Evolutionary conservation across 1,284 basidiomycete species (phyloP).

Genomic region (Tilletia setariae): DNA sequence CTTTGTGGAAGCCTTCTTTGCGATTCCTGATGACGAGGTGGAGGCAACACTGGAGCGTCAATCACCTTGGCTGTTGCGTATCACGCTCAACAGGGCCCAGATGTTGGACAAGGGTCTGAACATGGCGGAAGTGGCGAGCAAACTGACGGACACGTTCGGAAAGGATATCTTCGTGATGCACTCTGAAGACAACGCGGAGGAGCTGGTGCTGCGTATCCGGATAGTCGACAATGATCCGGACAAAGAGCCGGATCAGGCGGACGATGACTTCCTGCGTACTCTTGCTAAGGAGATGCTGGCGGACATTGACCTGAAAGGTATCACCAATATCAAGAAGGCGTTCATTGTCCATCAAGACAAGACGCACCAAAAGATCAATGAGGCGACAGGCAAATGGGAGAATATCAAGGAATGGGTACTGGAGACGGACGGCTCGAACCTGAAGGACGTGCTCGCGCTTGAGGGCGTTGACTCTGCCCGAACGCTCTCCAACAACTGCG

Average conservation of each 20-base stretch:
- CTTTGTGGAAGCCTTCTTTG: conserved; percentile 98
- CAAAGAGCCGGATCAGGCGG: conserved; percentile 81
- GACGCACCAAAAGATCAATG: conserved; percentile 58
- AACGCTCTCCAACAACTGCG: conserved; percentile 95
- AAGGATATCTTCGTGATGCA: conserved; percentile 96
- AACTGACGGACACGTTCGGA: conserved; percentile 91
- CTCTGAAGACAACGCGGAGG: conserved; percentile 97
- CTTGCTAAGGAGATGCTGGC: conserved; percentile 95
- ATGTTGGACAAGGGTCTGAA: conserved; percentile 96
- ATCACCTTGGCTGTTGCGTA: conserved; percentile 94
- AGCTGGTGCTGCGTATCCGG: conserved; percentile 94
- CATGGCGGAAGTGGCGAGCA: conserved; percentile 91
- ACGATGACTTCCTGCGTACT: conserved; percentile 94
- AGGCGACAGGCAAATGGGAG: conserved; percentile 48
- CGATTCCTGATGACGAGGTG: conserved; percentile 95
- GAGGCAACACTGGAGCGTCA: conserved; percentile 84
- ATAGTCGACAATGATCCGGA: conserved; percentile 77
- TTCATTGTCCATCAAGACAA: conserved; percentile 88
- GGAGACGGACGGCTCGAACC: conserved; percentile 78
- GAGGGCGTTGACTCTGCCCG: conserved; percentile 88
- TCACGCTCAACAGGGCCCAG: conserved; percentile 92
- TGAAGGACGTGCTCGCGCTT: conserved; percentile 71
- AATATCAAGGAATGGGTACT: conserved; percentile 76
- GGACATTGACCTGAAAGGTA: conserved; percentile 86
- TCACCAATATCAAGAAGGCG: conserved; percentile 83